phyloP scores from a whole-genome alignment of 257 asterid genomes.

The Przewalskia tangutica region DNA sequence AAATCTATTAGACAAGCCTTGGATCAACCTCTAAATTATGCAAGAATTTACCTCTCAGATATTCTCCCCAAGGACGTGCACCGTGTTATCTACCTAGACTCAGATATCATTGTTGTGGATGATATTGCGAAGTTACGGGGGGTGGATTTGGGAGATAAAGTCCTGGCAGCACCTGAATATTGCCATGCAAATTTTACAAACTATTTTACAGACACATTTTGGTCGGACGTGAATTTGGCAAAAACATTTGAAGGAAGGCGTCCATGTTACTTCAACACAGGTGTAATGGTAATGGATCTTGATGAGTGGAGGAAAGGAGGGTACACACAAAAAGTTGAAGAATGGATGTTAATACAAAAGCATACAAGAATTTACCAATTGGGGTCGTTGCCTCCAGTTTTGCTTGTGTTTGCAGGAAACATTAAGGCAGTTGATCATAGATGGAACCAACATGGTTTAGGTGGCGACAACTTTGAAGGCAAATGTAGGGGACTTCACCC shows the following conservation, averaged over 20 bases:
- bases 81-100: slow-evolving; percentile 66
- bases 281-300: slow-evolving; percentile 76
- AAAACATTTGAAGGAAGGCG: slow-evolving; percentile 40
- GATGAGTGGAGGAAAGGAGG: slow-evolving; percentile 62
- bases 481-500: slow-evolving; percentile 73
- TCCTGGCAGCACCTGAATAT: slow-evolving; percentile 69
- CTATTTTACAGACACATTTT: slow-evolving; percentile 52
- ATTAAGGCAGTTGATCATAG: slow-evolving; percentile 58
- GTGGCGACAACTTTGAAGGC: slow-evolving; percentile 78
- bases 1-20: slow-evolving; percentile 68
- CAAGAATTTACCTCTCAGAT: slow-evolving; percentile 62
- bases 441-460: slow-evolving; percentile 87
- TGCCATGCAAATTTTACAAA: slow-evolving; percentile 71
- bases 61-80: slow-evolving; percentile 38
- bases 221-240: slow-evolving; percentile 40
- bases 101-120: slow-evolving; percentile 66
- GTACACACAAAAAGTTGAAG: slow-evolving; percentile 57
- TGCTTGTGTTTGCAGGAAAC: slow-evolving; percentile 70
- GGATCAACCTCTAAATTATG: slow-evolving; percentile 81
- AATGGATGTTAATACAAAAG: slow-evolving; percentile 78
- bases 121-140: slow-evolving; percentile 67
- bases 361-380: slow-evolving; percentile 52
- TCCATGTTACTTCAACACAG: slow-evolving; percentile 78
- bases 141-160: slow-evolving; percentile 46
- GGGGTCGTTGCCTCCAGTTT: slow-evolving; percentile 68